Base-by-base conservation (phyloP, 345 rosid genomes). In the Melaleuca alternifolia region DNA sequence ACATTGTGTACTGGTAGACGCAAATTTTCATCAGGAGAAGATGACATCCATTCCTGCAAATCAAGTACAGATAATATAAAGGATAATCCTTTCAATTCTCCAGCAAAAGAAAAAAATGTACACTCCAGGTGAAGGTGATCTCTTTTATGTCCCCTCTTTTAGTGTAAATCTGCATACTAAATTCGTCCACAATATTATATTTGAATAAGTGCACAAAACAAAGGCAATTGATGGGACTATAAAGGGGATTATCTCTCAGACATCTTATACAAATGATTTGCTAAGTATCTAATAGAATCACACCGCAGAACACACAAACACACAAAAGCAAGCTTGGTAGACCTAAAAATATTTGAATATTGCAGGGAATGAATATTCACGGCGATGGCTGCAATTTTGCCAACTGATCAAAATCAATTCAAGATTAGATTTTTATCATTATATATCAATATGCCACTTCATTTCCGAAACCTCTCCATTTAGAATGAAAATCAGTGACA, bases 41-140 rank as follows among this genome's bases (percentile, higher is more conserved):
- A 92, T 83, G 54, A 88, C 91, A 96, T 90, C 99, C 99, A 97
- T 44, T 89, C 96, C 99, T 97, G 92, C 89, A 90, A 89, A 33
- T 52, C 26, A 5, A 51, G 46, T 83, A 33, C 61, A 52, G 61
- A 83, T 14, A 18, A 28, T 54, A 83, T 51, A 28, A 51, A 24
- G 57, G 44, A 82, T 51, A 52, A 83, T 14, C 26, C 41, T 51
- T 54, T 30, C 57, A 13, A 83, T 52, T 52, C 26, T 83, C 79
- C 48, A 83, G 54, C 46, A 52, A 51, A 83, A 83, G 41, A 18
- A 83, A 50, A 50, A 62, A 71, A 62, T 5, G 41, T 62, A 37
- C 18, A 18, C 79, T 71, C 79, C 48, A 37, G 10, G 13, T 18
- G 48, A 37, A 33, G 26, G 26, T 71, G 18, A 65, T 65, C 77